A percentile compares a stretch with the other conserved stretches of the same genome.
Conservation (phyloP, 2,329 filamentous ascomycete genomes). For the Neonectria faginata region DNA sequence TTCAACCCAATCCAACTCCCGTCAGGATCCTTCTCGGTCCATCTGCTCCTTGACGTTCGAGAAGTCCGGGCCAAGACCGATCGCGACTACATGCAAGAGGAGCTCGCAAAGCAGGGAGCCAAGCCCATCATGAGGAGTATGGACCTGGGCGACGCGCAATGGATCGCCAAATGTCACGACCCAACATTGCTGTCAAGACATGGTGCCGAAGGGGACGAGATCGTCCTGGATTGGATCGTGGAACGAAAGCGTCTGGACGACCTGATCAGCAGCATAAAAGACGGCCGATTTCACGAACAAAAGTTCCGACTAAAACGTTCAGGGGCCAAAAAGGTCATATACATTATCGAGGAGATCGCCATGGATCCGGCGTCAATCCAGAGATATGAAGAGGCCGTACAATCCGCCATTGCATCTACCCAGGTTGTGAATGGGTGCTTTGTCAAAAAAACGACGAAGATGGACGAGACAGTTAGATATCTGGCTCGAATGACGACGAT, state of each 20-base stretch:
- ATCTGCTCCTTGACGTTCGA: conserved; percentile 79
- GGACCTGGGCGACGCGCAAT: conserved; percentile 80
- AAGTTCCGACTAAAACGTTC: conserved; percentile 82
- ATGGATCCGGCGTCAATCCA: conserved; percentile 66
- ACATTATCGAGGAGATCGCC: conserved; percentile 80
- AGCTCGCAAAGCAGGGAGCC: conserved; percentile 75
- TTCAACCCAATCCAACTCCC: conserved; percentile 72
- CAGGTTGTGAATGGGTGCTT: conserved; percentile 85
- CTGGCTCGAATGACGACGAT: conserved; percentile 77
- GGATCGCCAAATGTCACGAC: conserved; percentile 80
- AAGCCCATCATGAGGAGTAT: conserved; percentile 75
- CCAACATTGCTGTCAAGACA: conserved; percentile 64
- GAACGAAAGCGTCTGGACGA: conserved; percentile 86
- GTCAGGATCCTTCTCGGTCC: conserved; percentile 76
- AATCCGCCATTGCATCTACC: conserved; percentile 79
- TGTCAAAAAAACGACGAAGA: conserved; percentile 78
- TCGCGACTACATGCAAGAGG: conserved; percentile 80
- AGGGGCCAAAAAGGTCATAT: conserved; percentile 81
- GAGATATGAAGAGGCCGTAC: conserved; percentile 74
- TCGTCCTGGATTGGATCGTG: conserved; percentile 83
- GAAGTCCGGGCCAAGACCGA: conserved; percentile 80
- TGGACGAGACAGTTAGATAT: conserved; percentile 84
- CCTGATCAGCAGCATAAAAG: conserved; percentile 82
- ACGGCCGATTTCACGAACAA: conserved; percentile 85
- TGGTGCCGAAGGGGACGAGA: conserved; percentile 73